phyloP scores from a whole-genome alignment of 139 green algal genomes.

The Picochlorum sp. region DNA sequence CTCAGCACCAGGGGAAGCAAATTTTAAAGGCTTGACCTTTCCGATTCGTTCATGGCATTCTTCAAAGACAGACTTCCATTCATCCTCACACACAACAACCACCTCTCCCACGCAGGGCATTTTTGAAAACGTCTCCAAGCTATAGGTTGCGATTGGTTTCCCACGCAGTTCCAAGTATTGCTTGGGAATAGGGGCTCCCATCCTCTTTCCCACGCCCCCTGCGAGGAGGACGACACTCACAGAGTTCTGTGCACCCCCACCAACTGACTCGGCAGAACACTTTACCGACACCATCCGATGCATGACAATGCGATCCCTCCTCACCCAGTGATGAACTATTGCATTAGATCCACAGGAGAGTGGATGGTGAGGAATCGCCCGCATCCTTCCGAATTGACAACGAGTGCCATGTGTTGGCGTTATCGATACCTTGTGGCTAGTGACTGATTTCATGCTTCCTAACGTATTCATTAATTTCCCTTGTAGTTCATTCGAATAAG shows the following conservation, averaged over 20 bases:
- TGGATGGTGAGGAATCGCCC: too few species aligned
- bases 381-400: too few species aligned
- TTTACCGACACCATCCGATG: neutral
- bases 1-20: conserved; percentile 83
- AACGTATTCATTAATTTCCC: too few species aligned
- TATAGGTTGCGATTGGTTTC: conserved; percentile 76
- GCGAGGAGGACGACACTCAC: conserved; percentile 85
- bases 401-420: too few species aligned
- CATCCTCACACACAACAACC: conserved; percentile 86
- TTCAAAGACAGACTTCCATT: conserved; percentile 62
- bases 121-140: conserved; percentile 67
- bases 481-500: too few species aligned
- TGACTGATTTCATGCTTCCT: too few species aligned
- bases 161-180: conserved; percentile 88
- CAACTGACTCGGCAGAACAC: neutral
- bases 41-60: conserved; percentile 21
- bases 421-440: too few species aligned
- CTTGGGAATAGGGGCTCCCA: conserved; percentile 84
- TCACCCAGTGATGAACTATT: too few species aligned
- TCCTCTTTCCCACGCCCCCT: conserved; percentile 86
- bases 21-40: conserved; percentile 49
- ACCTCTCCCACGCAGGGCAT: conserved; percentile 86
- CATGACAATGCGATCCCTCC: too few species aligned
- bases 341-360: too few species aligned
- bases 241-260: conserved; percentile 9